Evolutionary conservation across 2,329 filamentous ascomycete species (phyloP).

Genomic region (Xylaria sp.): DNA sequence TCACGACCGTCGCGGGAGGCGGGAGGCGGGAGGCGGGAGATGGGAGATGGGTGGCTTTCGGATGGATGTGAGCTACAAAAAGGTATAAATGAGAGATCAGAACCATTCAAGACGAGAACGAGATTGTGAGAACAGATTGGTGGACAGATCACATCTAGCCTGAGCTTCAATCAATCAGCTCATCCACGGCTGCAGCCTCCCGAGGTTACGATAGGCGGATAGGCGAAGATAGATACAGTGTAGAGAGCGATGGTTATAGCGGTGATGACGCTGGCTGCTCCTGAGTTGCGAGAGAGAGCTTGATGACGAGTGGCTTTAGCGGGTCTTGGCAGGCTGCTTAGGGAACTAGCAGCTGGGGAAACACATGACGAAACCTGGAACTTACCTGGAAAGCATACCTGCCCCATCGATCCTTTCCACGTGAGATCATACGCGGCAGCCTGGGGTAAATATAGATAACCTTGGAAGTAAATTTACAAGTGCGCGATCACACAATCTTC

Average conservation of each 20-base stretch:
- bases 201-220: not conserved
- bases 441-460: conserved; percentile 3
- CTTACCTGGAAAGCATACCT: conserved; percentile 2
- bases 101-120: not conserved
- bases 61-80: not conserved
- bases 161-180: conserved; percentile 17
- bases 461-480: too few relatives aligned
- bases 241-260: conserved; percentile 1
- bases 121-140: conserved; percentile 3
- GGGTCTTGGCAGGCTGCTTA: conserved; percentile 5
- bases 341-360: conserved; percentile 8
- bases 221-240: conserved; percentile 1
- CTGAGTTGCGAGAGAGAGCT: not conserved
- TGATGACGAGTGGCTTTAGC: conserved; percentile 9
- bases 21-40: too few relatives aligned
- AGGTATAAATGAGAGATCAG: not conserved
- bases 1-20: not conserved
- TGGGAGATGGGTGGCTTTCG: not conserved
- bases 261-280: conserved; percentile 3
- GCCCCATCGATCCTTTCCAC: conserved; percentile 20
- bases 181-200: conserved; percentile 16
- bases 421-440: not conserved
- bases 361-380: conserved; percentile 28
- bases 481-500: too few relatives aligned
- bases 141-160: conserved; percentile 8